These are phyloP conservation scores for Boletus reticuloceps DNA, from an alignment of 768 basidiomycete species.

Conservation along the genomic window DNA sequence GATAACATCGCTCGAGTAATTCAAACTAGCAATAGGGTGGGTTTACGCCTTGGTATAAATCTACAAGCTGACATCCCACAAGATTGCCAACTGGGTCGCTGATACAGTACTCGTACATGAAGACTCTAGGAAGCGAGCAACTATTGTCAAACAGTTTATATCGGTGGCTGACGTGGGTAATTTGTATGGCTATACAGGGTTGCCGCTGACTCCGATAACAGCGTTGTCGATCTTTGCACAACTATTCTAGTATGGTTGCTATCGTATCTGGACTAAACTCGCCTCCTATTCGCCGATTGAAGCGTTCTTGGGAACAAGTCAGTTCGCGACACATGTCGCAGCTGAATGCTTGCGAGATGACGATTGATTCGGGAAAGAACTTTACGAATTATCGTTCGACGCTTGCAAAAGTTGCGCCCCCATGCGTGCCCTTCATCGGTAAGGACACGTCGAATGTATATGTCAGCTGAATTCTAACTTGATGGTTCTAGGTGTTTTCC, in stretches of 20 bases:
- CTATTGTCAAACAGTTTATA: conserved; percentile 86
- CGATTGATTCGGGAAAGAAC: conserved; percentile 91
- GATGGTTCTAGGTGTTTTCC: conserved; percentile 73
- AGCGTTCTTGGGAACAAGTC: conserved; percentile 92
- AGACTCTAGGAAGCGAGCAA: conserved; percentile 80
- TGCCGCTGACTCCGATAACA: conserved; percentile 31
- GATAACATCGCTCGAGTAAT: conserved; percentile 90
- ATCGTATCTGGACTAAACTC: conserved; percentile 94
- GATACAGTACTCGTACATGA: conserved; percentile 78
- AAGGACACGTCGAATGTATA: conserved; percentile 18
- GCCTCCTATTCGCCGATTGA: conserved; percentile 87
- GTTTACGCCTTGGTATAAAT: conserved; percentile 17
- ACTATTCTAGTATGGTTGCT: conserved; percentile 97
- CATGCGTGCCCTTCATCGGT: conserved; percentile 98
- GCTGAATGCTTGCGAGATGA: conserved; percentile 80
- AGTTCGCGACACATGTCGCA: conserved; percentile 69
- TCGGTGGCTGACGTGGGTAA: conserved; percentile 81
- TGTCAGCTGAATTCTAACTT: background rate
- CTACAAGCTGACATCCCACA: conserved; percentile 1
- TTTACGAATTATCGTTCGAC: conserved; percentile 88
- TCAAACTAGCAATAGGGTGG: conserved; percentile 80
- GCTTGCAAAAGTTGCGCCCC: conserved; percentile 80
- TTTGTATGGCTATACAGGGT: background rate
- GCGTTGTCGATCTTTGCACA: conserved; percentile 87
- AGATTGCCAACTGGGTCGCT: conserved; percentile 95